Evolutionary conservation across 306 rosid species (phyloP).

Genomic region (Prunus mongolica): DNA sequence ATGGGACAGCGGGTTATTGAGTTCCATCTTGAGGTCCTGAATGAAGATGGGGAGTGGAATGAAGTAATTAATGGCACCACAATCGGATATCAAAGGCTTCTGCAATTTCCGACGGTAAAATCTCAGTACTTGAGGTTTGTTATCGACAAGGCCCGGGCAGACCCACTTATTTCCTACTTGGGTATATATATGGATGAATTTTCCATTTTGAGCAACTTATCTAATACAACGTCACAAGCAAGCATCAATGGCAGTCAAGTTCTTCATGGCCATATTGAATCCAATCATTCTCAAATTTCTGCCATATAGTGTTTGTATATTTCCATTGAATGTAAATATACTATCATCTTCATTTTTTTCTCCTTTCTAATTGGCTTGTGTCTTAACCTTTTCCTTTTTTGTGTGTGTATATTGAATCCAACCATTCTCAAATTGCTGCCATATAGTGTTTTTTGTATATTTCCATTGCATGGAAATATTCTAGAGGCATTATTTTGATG

Average conservation of each 20-base stretch:
- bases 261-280: slow-evolving; percentile 19
- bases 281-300: slow-evolving; percentile 37
- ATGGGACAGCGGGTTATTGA: slow-evolving; percentile 84
- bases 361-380: neutral
- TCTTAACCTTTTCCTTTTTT: no score
- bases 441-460: neutral
- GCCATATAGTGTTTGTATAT: slow-evolving; percentile 19
- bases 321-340: neutral
- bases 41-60: slow-evolving; percentile 49
- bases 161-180: slow-evolving; percentile 60
- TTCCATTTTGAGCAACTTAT: slow-evolving; percentile 32
- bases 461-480: neutral
- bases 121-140: slow-evolving; percentile 71
- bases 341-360: neutral
- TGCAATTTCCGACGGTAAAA: slow-evolving; percentile 48
- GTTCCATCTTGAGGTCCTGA: slow-evolving; percentile 61
- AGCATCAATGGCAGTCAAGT: slow-evolving; percentile 46
- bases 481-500: no score
- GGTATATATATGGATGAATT: slow-evolving; percentile 59
- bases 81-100: slow-evolving; percentile 70
- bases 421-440: neutral
- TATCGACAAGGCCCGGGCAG: slow-evolving; percentile 60
- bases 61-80: slow-evolving; percentile 62
- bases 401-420: no score
- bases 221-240: slow-evolving; percentile 19